These are phyloP conservation scores for Leccinum sublutescens DNA, from an alignment of 768 basidiomycete genomes.

Conservation along the genomic window DNA sequence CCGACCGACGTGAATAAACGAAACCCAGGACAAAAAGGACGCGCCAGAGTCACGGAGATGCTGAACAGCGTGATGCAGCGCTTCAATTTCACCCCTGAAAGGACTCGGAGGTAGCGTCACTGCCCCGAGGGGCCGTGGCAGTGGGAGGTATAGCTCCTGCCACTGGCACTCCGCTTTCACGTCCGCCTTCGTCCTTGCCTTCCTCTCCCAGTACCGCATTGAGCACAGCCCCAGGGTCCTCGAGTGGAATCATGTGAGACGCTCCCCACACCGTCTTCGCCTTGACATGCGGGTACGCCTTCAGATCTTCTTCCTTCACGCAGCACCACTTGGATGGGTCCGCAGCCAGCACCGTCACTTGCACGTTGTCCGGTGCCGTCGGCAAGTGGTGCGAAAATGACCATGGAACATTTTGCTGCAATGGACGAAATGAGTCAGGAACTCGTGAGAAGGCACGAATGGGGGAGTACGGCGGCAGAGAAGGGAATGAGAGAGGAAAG, in stretches of 20 bases:
- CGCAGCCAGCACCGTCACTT: constrained; percentile 10
- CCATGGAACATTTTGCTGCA: constrained; percentile 23
- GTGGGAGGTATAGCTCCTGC: too few relatives aligned
- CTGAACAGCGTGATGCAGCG: too few relatives aligned
- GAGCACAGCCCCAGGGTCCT: constrained; percentile 14
- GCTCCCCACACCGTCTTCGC: constrained; percentile 9
- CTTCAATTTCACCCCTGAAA: too few relatives aligned
- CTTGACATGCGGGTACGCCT: constrained; percentile 7
- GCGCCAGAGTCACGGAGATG: too few relatives aligned
- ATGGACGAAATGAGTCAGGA: not conserved
- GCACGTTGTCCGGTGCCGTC: constrained; percentile 7
- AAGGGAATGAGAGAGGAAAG: not conserved
- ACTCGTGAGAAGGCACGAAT: not conserved
- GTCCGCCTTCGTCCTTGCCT: not conserved
- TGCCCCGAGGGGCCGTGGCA: too few relatives aligned
- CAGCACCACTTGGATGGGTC: constrained; percentile 6
- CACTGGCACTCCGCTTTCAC: not conserved
- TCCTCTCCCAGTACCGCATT: constrained; percentile 10
- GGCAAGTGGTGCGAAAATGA: constrained; percentile 13
- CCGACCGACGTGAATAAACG: too few relatives aligned
- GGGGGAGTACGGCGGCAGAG: not conserved
- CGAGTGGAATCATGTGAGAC: constrained; percentile 14
- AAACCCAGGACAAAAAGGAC: too few relatives aligned
- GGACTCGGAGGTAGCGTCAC: too few relatives aligned
- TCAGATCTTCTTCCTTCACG: constrained; percentile 1